Percentiles rank a stretch among this genome's conserved stretches.
Evolutionary conservation across 805 yeast genomes (phyloP).

Genomic region (Monosporozyma aerobia): DNA sequence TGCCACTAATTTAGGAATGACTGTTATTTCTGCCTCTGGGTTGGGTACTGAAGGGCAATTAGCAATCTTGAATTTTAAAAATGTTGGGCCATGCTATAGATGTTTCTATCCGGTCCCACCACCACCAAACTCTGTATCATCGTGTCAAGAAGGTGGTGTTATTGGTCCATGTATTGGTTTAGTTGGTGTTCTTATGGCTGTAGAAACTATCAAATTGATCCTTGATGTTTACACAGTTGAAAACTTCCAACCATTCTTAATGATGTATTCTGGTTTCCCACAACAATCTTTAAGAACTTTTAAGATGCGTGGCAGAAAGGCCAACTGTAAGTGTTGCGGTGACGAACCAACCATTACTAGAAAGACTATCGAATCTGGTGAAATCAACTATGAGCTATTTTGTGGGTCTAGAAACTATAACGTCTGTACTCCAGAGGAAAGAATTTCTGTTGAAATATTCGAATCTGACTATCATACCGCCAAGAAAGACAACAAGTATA

Average conservation of each 20-base stretch:
- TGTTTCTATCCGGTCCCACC: slow-evolving; percentile 92
- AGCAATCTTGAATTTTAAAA: slow-evolving; percentile 56
- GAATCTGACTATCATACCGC: slow-evolving; percentile 21
- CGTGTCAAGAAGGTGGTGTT: slow-evolving; percentile 91
- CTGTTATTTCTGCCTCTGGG: slow-evolving; percentile 89
- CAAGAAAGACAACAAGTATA: slow-evolving; percentile 7
- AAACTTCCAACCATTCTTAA: slow-evolving; percentile 57
- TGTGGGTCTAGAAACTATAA: slow-evolving; percentile 55
- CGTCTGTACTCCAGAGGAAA: slow-evolving; percentile 36
- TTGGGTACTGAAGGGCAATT: slow-evolving; percentile 87
- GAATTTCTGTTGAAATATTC: slow-evolving; percentile 37
- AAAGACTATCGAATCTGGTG: slow-evolving; percentile 37
- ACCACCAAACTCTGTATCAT: slow-evolving; percentile 65
- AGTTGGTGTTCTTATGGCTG: slow-evolving; percentile 81
- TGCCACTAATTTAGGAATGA: slow-evolving; percentile 55
- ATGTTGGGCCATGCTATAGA: slow-evolving; percentile 82
- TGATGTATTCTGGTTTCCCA: slow-evolving; percentile 60
- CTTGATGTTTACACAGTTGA: slow-evolving; percentile 43
- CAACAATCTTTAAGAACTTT: slow-evolving; percentile 60
- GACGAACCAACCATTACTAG: slow-evolving; percentile 40
- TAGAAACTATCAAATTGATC: slow-evolving; percentile 72
- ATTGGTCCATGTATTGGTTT: slow-evolving; percentile 94
- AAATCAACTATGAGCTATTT: slow-evolving; percentile 57
- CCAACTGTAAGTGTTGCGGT: slow-evolving; percentile 59
- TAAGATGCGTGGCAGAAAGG: slow-evolving; percentile 65